These are phyloP conservation scores for Keithomyces neogunnii DNA, from an alignment of 2,329 filamentous ascomycete genomes.

Conservation along the genomic window DNA sequence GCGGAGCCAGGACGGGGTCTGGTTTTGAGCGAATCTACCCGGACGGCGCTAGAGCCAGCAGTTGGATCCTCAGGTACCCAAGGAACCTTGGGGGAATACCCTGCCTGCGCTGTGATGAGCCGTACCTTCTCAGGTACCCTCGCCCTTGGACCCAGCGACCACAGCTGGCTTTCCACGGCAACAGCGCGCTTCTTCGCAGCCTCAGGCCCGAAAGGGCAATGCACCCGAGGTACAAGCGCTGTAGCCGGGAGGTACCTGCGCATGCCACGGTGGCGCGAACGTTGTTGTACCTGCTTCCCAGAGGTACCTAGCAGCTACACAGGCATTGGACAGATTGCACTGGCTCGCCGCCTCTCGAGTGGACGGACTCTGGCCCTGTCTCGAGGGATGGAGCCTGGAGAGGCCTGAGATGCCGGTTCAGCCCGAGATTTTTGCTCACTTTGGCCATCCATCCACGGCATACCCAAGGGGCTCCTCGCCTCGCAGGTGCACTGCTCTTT, in stretches of 20 bases:
- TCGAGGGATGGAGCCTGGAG: background rate
- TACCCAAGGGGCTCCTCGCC: background rate
- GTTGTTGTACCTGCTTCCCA: background rate
- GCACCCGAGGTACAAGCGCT: background rate
- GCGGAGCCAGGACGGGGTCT: slow-evolving; percentile 35
- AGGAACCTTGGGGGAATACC: background rate
- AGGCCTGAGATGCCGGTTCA: slow-evolving; percentile 23
- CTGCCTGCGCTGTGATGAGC: background rate
- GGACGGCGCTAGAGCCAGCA: slow-evolving; percentile 22
- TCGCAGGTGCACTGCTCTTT: background rate
- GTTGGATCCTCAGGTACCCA: slow-evolving; percentile 10
- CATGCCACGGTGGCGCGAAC: background rate
- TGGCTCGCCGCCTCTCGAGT: background rate
- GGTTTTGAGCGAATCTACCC: slow-evolving; percentile 48
- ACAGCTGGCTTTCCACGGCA: slow-evolving; percentile 20
- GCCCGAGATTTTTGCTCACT: slow-evolving; percentile 23
- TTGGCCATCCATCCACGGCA: background rate
- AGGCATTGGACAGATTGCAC: background rate
- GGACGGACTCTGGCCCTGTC: background rate
- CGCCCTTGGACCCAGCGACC: background rate
- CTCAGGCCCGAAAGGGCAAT: slow-evolving; percentile 20
- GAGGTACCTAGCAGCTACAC: slow-evolving; percentile 1
- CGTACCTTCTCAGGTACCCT: slow-evolving; percentile 3
- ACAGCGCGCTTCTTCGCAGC: slow-evolving; percentile 21
- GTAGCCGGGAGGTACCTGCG: slow-evolving; percentile 1